Evolutionary conservation across 148 eudicot species (phyloP), one percentile per base, ranked within the genome.

Genomic region (Silene latifolia): DNA sequence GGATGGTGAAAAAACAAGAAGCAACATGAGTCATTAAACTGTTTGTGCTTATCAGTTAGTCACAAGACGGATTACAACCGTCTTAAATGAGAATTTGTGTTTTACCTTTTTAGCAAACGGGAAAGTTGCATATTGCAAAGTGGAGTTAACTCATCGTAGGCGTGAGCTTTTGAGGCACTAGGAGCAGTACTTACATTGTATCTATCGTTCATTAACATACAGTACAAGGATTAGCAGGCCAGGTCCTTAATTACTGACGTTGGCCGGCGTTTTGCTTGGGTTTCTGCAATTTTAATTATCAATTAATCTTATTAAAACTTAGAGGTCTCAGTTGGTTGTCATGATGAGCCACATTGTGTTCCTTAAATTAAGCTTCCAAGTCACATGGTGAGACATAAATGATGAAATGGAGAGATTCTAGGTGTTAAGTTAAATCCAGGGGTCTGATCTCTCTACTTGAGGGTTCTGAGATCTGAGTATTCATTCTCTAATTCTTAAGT

Each of bases 371-470:
- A 75, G 79, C 82, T 80, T 70, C 25, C 76, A 75, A 56, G 0
- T 75, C 82, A 80, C 82, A 79, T 79, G 82, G 53, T 39, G 14
- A n/a, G 15, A 48, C 76, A 44, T 67, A 11, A 80, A 70, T 75
- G 61, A 71, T 64, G 23, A 46, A 62, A 64, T 21, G 59, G 79
- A 75, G 79, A 63, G 72, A 75, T 71, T 80, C 72, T 75, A 71
- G 79, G 72, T 23, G n/a, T 17, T 74, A 13, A 79, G 13, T 15
- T 74, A 13, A 79, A 74, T 68, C 62, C 70, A 71, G 29, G 60
- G 7, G 1, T 27, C 29, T 27, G 29, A 27, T 10, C 73, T 10
- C 73, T 56, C 35, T 67, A 39, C 44, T 39, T 39, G 3, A 21
- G 13, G 21, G 9, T 20, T 54, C 20, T 5, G 10, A 29, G 46